Conservation (phyloP, 768 basidiomycete species). For the Chlorophyllum brunneum region DNA sequence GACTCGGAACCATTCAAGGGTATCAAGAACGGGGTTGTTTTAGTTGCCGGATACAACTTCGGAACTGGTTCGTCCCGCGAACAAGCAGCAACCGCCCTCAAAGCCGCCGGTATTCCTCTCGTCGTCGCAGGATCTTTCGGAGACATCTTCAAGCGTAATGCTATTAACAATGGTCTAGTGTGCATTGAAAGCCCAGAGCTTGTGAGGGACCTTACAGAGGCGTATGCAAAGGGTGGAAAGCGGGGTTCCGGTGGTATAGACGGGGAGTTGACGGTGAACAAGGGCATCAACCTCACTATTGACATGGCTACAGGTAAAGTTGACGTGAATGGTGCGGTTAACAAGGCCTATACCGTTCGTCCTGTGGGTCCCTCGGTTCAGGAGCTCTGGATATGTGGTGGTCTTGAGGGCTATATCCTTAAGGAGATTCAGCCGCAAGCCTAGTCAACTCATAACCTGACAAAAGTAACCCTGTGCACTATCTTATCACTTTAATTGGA, state of each 20-base stretch:
- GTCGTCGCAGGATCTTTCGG: conserved; percentile 98
- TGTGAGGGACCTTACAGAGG: conserved; percentile 74
- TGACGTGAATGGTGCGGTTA: conserved; percentile 42
- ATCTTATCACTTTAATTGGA: background rate
- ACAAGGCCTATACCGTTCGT: conserved; percentile 60
- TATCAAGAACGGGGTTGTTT: conserved; percentile 61
- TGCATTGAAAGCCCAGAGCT: conserved; percentile 92
- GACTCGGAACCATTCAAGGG: conserved; percentile 17
- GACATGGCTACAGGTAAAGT: conserved; percentile 71
- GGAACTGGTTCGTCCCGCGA: conserved; percentile 98
- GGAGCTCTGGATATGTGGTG: conserved; percentile 95
- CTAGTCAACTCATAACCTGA: background rate
- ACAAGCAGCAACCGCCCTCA: conserved; percentile 96
- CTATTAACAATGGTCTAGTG: conserved; percentile 97
- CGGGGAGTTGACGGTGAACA: conserved; percentile 83
- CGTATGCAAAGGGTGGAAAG: conserved; percentile 68
- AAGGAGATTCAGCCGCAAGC: conserved; percentile 54
- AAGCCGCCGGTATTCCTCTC: conserved; percentile 87
- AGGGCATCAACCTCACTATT: conserved; percentile 60
- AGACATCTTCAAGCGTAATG: conserved; percentile 98
- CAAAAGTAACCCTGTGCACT: conserved; percentile 2
- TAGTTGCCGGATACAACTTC: conserved; percentile 96
- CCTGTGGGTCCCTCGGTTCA: conserved; percentile 92
- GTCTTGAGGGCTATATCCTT: conserved; percentile 88
- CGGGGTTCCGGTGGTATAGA: conserved; percentile 75